phyloP scores from a whole-genome alignment of 176 grass and related monocot species.

The Musa beccarii region DNA sequence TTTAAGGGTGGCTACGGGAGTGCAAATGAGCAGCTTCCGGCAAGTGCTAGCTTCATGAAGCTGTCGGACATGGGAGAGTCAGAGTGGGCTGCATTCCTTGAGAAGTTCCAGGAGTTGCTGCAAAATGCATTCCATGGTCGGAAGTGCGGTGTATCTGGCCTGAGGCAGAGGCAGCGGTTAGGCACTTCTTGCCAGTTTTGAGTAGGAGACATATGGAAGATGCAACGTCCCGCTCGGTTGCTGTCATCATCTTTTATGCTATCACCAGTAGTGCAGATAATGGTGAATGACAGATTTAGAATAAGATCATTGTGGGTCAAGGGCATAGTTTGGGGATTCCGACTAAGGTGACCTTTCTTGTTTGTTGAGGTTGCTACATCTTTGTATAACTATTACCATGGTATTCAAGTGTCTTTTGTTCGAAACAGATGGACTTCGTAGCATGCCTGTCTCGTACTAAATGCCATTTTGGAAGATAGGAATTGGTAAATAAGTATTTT shows the following conservation, averaged over 20 bases:
- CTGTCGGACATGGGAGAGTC: constrained; percentile 54
- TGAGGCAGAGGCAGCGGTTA: constrained; percentile 45
- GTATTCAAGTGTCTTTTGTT: too few relatives aligned
- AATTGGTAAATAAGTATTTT: too few relatives aligned
- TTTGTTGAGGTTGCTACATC: not conserved
- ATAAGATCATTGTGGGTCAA: not conserved
- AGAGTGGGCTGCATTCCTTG: constrained; percentile 59
- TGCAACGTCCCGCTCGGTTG: not conserved
- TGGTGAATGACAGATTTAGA: not conserved
- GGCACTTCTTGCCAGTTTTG: constrained; percentile 96
- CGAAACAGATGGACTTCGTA: too few relatives aligned
- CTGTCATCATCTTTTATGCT: not conserved
- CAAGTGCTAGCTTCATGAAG: constrained; percentile 56
- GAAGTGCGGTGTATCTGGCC: constrained; percentile 26
- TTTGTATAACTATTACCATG: not conserved
- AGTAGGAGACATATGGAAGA: constrained; percentile 21
- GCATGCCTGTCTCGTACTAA: too few relatives aligned
- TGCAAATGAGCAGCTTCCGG: constrained; percentile 51
- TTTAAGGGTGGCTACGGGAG: constrained; percentile 45
- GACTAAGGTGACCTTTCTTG: not conserved
- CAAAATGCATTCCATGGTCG: constrained; percentile 29
- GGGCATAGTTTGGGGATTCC: not conserved
- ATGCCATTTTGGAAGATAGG: too few relatives aligned
- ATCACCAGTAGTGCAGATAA: not conserved
- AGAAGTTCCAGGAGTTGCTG: constrained; percentile 78